Base-by-base conservation (phyloP, 208 protist species). In the Jaenimonas drosophilae region DNA sequence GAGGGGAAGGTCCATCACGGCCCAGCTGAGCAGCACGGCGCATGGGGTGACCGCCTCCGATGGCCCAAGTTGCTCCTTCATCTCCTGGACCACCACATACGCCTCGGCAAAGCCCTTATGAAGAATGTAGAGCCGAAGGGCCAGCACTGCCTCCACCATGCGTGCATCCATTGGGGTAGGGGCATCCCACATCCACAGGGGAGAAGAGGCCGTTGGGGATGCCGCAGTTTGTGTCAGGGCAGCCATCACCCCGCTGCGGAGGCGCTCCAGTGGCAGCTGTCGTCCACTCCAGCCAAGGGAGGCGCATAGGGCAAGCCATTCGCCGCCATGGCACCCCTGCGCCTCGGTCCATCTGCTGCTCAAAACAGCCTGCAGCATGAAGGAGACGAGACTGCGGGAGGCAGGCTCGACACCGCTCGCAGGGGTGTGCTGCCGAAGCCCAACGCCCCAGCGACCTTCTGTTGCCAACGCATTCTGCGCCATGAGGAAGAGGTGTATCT, bases 21-120 rank as follows among this genome's bases (percentile, higher is more conserved):
- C 80, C 17, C 76, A 62, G 34, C 80, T 85, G 25, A 85, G 57
- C 4, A 80, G 56, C 36, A 75, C 57, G 9, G 72, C 80, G 53
- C 82, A 89, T 39, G 68, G 49, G 11, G 55, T 44, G 34, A 83
- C 67, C 3, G 76, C 61, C n/a, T 47, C 54, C 21, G 19, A 54
- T 41, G 23, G 20, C n/a, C n/a, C n/a, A n/a, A n/a, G n/a, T n/a
- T n/a, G n/a, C n/a, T n/a, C 62, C 32, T 52, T 67, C 19, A 83
- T 36, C 17, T 40, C 17, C 38, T 84, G 63, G 34, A 89, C n/a
- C n/a, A n/a, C n/a, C n/a, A n/a, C n/a, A n/a, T n/a, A n/a, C n/a
- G n/a, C 56, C 50, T 72, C 56, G 37, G 64, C 55, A 44, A 83
- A 72, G 25, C 80, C 80, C 32, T 66, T 59, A 47, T 73, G 65